These are phyloP conservation scores for Fusarium buxicola DNA, from an alignment of 2,329 filamentous ascomycete species.

Conservation along the genomic window DNA sequence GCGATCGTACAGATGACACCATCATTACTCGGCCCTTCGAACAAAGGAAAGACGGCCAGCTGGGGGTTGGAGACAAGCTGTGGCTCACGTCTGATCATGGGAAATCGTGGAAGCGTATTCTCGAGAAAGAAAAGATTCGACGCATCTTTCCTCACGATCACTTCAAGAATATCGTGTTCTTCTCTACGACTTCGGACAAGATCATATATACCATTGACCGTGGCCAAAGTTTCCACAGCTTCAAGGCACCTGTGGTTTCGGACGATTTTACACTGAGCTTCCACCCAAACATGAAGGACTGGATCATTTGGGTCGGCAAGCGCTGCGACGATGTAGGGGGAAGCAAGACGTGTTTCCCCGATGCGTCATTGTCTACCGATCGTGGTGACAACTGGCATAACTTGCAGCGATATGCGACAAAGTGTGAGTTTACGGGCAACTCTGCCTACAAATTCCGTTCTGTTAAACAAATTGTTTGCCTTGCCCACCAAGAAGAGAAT, in stretches of 20 bases:
- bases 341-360: constrained; percentile 72
- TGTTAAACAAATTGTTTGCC: constrained; percentile 69
- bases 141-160: constrained; percentile 82
- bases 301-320: constrained; percentile 90
- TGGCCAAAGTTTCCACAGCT: constrained; percentile 77
- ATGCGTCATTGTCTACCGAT: constrained; percentile 82
- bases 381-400: constrained; percentile 84
- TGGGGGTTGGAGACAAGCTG: constrained; percentile 65
- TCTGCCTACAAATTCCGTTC: constrained; percentile 65
- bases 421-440: constrained; percentile 87
- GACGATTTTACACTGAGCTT: constrained; percentile 71
- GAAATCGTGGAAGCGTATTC: constrained; percentile 80
- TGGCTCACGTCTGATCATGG: constrained; percentile 88
- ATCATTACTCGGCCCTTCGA: constrained; percentile 66
- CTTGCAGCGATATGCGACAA: constrained; percentile 78
- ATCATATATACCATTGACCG: constrained; percentile 87
- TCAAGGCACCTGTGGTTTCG: constrained; percentile 72
- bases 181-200: constrained; percentile 74
- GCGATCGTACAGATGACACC: constrained; percentile 76
- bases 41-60: constrained; percentile 43
- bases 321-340: constrained; percentile 69
- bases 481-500: constrained; percentile 66
- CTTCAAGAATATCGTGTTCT: constrained; percentile 87
- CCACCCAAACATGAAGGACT: constrained; percentile 86
- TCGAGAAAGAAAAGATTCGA: constrained; percentile 76